These are phyloP conservation scores for Exophiala viscosa DNA, from an alignment of 2,329 filamentous ascomycete species.

Conservation along the genomic window DNA sequence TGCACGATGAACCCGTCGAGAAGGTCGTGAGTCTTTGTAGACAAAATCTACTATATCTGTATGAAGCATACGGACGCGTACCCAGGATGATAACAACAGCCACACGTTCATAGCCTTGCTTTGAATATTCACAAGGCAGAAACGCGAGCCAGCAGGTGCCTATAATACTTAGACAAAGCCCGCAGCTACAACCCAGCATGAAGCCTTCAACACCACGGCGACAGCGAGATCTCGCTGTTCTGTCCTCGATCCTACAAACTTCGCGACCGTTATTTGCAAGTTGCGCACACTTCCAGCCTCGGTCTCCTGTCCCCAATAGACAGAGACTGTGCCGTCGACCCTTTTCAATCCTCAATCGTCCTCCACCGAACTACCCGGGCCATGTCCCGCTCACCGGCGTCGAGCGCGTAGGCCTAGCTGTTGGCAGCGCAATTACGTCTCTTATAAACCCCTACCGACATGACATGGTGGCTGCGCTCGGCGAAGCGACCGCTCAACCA, in stretches of 20 bases:
- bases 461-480: constrained; percentile 93
- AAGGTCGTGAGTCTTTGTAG: no score
- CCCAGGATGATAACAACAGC: no score
- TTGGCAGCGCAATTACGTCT: constrained; percentile 58
- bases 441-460: constrained; percentile 69
- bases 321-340: constrained; percentile 34
- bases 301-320: not conserved
- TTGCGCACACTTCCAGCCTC: constrained; percentile 59
- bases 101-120: no score
- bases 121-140: no score
- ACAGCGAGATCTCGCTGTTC: constrained; percentile 12
- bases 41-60: no score
- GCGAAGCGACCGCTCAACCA: constrained; percentile 88
- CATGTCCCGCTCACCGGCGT: constrained; percentile 81
- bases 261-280: constrained; percentile 57
- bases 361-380: constrained; percentile 80
- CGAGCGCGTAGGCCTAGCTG: constrained; percentile 69
- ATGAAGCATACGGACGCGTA: no score
- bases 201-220: constrained; percentile 2
- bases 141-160: no score
- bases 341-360: constrained; percentile 83
- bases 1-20: no score
- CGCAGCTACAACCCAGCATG: constrained; percentile 4
- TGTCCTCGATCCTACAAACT: constrained; percentile 18
- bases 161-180: not conserved